Evolutionary conservation across 2,329 filamentous ascomycete genomes (phyloP).

Genomic region (Tolypocladium amazonense): DNA sequence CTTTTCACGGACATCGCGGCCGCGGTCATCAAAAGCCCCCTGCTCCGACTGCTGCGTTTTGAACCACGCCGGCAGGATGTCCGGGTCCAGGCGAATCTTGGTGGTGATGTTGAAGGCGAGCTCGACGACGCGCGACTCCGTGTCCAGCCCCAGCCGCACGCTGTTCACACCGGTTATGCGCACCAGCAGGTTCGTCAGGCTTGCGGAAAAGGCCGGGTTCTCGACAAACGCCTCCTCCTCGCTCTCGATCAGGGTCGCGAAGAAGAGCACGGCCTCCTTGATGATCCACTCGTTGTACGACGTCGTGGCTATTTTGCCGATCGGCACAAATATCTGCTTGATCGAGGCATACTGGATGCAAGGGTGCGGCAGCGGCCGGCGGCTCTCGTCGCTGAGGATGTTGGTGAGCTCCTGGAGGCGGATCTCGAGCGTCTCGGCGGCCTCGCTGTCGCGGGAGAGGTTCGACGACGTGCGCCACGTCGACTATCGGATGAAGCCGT

Average conservation of each 20-base stretch:
- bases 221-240: conserved; percentile 94
- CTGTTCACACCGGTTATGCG: conserved; percentile 66
- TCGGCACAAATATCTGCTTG: conserved; percentile 80
- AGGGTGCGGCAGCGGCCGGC: conserved; percentile 78
- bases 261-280: conserved; percentile 73
- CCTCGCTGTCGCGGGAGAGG: conserved; percentile 47
- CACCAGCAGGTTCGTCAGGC: conserved; percentile 76
- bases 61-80: conserved; percentile 88
- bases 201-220: conserved; percentile 73
- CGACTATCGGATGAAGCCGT: conserved; percentile 20
- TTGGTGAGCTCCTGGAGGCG: conserved; percentile 53
- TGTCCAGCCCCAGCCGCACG: conserved; percentile 65
- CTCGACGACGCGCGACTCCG: conserved; percentile 83
- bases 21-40: conserved; percentile 22
- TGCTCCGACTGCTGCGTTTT: conserved; percentile 36
- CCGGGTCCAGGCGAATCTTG: conserved; percentile 83
- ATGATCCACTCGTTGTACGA: conserved; percentile 81
- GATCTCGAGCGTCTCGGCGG: conserved; percentile 51
- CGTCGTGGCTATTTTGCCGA: conserved; percentile 79
- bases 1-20: conserved; percentile 55
- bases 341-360: conserved; percentile 81
- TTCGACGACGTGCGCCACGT: conserved; percentile 53
- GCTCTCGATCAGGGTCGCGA: conserved; percentile 87
- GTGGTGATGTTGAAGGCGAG: conserved; percentile 92
- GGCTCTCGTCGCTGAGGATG: conserved; percentile 80